phyloP scores from a whole-genome alignment of 306 rosid species.

The Vigna unguiculata region DNA sequence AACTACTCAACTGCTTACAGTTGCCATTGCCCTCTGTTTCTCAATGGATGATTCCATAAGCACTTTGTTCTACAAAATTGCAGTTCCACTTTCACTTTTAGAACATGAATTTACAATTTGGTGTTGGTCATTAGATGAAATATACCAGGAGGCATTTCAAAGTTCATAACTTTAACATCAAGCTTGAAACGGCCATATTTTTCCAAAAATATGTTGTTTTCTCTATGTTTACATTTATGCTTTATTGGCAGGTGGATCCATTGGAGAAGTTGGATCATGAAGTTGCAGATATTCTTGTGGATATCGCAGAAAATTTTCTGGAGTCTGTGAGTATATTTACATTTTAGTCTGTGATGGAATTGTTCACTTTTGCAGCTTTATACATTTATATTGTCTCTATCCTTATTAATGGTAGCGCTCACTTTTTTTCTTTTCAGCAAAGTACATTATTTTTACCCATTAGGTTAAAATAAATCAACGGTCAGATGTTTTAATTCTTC shows the following conservation, averaged over 20 bases:
- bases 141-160: constrained; percentile 9
- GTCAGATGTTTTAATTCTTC: neutral
- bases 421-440: neutral
- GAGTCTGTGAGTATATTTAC: constrained; percentile 76
- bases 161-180: constrained; percentile 13
- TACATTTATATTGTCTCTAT: constrained; percentile 16
- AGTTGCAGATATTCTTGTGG: constrained; percentile 89
- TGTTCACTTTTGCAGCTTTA: constrained; percentile 6
- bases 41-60: constrained; percentile 21
- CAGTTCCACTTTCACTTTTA: constrained; percentile 3
- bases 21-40: neutral
- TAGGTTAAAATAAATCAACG: neutral
- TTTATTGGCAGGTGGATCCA: constrained; percentile 80
- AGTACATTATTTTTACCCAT: neutral
- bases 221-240: constrained; percentile 38
- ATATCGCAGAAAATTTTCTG: constrained; percentile 91
- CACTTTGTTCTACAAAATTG: constrained; percentile 11
- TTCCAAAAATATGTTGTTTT: constrained; percentile 7
- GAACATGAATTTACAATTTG: constrained; percentile 7
- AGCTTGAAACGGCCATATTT: constrained; percentile 8
- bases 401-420: neutral
- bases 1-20: constrained; percentile 4
- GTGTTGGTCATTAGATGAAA: constrained; percentile 15
- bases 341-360: neutral
- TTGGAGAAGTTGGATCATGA: constrained; percentile 85